These are phyloP conservation scores for Xylaria sp. DNA, from an alignment of 2,329 filamentous ascomycete species.

Conservation along the genomic window DNA sequence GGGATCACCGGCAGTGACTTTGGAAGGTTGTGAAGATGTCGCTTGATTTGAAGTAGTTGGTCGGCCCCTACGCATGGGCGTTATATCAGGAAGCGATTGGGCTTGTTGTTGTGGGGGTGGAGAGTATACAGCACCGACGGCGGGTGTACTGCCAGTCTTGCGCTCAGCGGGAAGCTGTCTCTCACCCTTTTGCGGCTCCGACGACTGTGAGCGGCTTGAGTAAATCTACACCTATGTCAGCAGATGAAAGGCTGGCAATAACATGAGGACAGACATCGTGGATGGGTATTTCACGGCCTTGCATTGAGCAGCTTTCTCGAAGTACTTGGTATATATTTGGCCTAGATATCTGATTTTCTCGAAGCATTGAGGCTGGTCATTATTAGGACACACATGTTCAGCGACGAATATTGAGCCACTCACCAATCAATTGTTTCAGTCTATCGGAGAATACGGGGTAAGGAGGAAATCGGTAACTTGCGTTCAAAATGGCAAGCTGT, in stretches of 20 bases:
- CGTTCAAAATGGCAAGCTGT: slow-evolving; percentile 95
- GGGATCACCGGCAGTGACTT: slow-evolving; percentile 76
- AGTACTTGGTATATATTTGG: slow-evolving; percentile 96
- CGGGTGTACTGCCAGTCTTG: slow-evolving; percentile 59
- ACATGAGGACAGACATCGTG: slow-evolving; percentile 71
- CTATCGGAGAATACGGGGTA: slow-evolving; percentile 90
- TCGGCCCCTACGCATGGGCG: slow-evolving; percentile 89
- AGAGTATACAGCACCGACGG: slow-evolving; percentile 81
- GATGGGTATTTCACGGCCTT: slow-evolving; percentile 83
- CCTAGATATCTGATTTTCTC: slow-evolving; percentile 76
- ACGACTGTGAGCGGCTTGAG: slow-evolving; percentile 65
- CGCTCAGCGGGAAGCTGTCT: slow-evolving; percentile 59
- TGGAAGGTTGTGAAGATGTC: slow-evolving; percentile 58
- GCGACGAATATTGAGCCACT: slow-evolving; percentile 35
- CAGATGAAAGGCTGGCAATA: slow-evolving; percentile 4
- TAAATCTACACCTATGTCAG: slow-evolving; percentile 67
- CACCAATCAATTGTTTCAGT: slow-evolving; percentile 89
- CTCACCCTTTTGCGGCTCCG: slow-evolving; percentile 61
- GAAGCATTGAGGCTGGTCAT: slow-evolving; percentile 76
- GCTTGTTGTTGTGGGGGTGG: slow-evolving; percentile 70
- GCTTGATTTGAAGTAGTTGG: slow-evolving; percentile 56
- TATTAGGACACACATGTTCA: slow-evolving; percentile 24
- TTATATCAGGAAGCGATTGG: slow-evolving; percentile 82
- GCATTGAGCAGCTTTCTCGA: slow-evolving; percentile 85
- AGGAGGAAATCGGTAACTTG: slow-evolving; percentile 87